Evolutionary conservation across 495 filamentous ascomycete genomes (phyloP).

Genomic region (Hypoxylon intermedium): DNA sequence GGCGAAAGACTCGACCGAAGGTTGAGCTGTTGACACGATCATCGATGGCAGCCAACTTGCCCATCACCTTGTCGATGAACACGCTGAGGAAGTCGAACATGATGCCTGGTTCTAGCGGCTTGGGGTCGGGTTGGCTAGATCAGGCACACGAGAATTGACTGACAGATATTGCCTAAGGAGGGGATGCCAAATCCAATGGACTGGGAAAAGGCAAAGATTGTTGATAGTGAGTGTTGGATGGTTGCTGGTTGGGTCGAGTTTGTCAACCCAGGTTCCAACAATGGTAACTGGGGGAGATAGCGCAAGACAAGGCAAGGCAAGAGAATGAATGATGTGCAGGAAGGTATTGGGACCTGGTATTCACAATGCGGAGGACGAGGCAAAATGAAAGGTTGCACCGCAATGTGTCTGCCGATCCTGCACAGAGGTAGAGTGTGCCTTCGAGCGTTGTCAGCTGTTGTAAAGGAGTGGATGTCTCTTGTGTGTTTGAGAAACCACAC

Average conservation of each 20-base stretch:
- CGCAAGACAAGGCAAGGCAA: conserved; percentile 4
- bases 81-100: conserved; percentile 14
- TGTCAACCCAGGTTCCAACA: conserved; percentile 2
- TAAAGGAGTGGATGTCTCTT: conserved; percentile 11
- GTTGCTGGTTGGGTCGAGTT: not conserved
- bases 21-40: conserved; percentile 51
- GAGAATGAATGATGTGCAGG: conserved; percentile 3
- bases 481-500: conserved; percentile 3
- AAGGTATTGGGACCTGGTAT: not conserved
- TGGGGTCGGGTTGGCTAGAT: conserved; percentile 7
- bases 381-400: conserved; percentile 26
- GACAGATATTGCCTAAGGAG: not conserved
- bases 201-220: not conserved
- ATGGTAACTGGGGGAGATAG: conserved; percentile 5
- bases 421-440: conserved; percentile 6
- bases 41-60: conserved; percentile 39
- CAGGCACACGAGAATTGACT: conserved; percentile 1
- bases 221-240: not conserved
- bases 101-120: conserved; percentile 10
- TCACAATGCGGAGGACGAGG: conserved; percentile 17
- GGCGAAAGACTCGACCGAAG: conserved; percentile 73
- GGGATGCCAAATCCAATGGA: conserved; percentile 1
- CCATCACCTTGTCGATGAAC: conserved; percentile 25
- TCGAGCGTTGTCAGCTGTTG: conserved; percentile 1
- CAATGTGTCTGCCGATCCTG: conserved; percentile 26